Percentiles rank a stretch among this genome's conserved stretches.
These are phyloP conservation scores for Ceratorhiza oryzae-sativae DNA, from an alignment of 1,284 basidiomycete genomes.

Conservation along the genomic window DNA sequence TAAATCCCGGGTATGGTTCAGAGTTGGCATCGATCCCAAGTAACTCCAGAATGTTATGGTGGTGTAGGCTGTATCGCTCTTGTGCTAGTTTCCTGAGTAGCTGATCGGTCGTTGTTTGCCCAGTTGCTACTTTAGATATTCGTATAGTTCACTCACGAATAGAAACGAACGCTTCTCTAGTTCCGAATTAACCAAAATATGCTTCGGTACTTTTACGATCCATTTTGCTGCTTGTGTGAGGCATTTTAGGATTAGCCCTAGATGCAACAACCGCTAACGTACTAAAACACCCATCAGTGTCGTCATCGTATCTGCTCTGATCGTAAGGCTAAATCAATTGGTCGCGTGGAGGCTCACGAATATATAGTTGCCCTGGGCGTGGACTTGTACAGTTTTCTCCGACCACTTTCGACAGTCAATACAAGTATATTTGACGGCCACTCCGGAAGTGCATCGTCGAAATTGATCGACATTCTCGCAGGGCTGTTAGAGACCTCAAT, in stretches of 20 bases:
- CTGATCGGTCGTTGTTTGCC: not conserved
- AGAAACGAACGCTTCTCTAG: not conserved
- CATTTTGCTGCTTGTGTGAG: not conserved
- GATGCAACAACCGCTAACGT: too few relatives aligned
- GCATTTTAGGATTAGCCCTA: too few relatives aligned
- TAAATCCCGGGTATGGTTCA: not conserved
- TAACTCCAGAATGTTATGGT: slow-evolving; percentile 7
- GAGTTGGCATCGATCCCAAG: slow-evolving; percentile 4
- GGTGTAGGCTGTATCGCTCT: slow-evolving; percentile 10
- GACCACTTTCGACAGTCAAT: not conserved
- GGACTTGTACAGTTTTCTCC: not conserved
- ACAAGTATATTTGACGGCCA: not conserved
- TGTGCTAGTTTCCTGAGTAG: slow-evolving; percentile 1
- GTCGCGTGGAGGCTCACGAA: not conserved
- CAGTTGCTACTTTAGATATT: not conserved
- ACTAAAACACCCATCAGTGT: too few relatives aligned
- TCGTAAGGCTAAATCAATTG: too few relatives aligned
- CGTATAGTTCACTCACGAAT: not conserved
- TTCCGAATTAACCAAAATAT: too few relatives aligned
- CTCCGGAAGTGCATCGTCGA: not conserved
- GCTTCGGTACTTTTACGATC: not conserved
- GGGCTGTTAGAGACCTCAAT: not conserved
- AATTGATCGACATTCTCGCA: not conserved
- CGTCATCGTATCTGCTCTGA: too few relatives aligned
- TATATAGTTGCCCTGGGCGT: not conserved